Percentiles rank a stretch among this genome's conserved stretches.
Conservation (phyloP, 1,284 basidiomycete genomes). For the Fomes fomentarius region DNA sequence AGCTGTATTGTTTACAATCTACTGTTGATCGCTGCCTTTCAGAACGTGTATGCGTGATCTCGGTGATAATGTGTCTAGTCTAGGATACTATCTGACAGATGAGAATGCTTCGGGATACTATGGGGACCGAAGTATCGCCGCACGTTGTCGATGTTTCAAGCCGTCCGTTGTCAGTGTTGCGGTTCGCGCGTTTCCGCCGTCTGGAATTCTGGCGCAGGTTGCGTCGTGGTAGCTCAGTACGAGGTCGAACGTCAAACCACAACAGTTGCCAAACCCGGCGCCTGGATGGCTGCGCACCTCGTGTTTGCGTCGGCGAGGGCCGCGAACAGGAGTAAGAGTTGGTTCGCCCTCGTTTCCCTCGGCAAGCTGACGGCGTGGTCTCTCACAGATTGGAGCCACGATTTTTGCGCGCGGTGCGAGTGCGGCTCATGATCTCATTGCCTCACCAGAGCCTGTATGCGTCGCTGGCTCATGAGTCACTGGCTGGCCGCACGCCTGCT, state of each 20-base stretch:
- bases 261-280: conserved; percentile 14
- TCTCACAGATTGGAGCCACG: conserved; percentile 1
- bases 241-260: conserved; percentile 5
- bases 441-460: conserved; percentile 16
- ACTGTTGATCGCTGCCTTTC: no score
- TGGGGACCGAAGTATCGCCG: no score
- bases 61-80: no score
- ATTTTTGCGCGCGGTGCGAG: conserved; percentile 5
- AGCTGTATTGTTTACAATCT: background rate
- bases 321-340: background rate
- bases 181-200: no score
- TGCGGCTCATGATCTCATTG: conserved; percentile 14
- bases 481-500: conserved; percentile 12
- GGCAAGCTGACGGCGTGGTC: conserved; percentile 2
- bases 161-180: no score
- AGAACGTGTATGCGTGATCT: no score
- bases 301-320: conserved; percentile 3
- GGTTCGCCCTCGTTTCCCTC: conserved; percentile 1
- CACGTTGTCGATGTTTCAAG: no score
- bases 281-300: conserved; percentile 5
- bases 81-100: no score
- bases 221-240: background rate
- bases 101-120: no score
- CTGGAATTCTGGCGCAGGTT: background rate
- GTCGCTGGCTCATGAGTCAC: conserved; percentile 5